Base-by-base conservation (phyloP, 331 rosid genomes). In the Pyracantha coccinea region DNA sequence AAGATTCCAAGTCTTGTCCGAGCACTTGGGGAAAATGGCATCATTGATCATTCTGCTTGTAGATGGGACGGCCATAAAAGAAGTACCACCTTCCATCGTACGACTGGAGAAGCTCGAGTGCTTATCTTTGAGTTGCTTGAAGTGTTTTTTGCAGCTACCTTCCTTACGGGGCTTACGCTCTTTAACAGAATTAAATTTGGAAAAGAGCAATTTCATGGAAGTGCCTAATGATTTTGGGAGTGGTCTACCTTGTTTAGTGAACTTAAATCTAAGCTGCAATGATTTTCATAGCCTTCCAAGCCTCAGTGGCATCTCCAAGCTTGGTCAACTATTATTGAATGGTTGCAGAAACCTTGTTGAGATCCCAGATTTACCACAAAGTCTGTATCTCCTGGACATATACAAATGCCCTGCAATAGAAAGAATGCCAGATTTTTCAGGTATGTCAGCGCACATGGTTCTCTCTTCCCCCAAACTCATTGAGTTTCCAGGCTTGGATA, bases 1-100 rank as follows among this genome's bases (percentile, higher is more conserved):
- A 32, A 64, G 2, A 45, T 65, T 75, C 17, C 32, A 52, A 8
- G 17, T 14, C 4, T 66, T 75, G 79, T n/a, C 14, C 11, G 70
- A 75, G 2, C 54, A 52, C 20, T 10, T 75, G 0, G 79, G 79
- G 2, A n/a, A 75, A 17, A 47, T 75, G 79, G 58, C 17, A 23
- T 75, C 79, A 31, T 24, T 75, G 55, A 75, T 16, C 29, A 66
- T 31, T 29, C 67, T 75, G 17, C 41, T 31, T 20, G 79, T 52
- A 9, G 79, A 75, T 31, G 10, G 62, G 38, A 66, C 79, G 19
- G 65, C 72, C 29, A 66, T 75, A 32, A 53, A 41, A 33, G 20
- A 53, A 66, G 8, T 75, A 31, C 79, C 73, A 41, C 14, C 8
- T 3, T 32, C 67, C 31, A 16, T 75, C 20, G 72, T 9, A 5